These are phyloP conservation scores for Linnemannia exigua DNA, from an alignment of 192 early-diverging fungal genomes.

Conservation along the genomic window DNA sequence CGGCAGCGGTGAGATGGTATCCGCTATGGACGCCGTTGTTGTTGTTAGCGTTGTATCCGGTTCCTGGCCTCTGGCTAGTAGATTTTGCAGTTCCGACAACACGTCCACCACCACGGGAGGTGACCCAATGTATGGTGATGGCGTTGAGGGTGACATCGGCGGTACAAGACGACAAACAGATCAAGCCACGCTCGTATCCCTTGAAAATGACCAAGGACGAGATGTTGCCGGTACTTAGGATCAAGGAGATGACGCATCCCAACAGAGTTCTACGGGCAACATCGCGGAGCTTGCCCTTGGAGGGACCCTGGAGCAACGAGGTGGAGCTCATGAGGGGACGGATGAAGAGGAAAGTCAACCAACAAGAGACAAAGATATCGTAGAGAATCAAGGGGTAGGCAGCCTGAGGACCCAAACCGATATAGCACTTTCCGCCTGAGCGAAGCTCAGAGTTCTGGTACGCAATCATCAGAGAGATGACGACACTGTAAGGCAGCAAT, in stretches of 20 bases:
- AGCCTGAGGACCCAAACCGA: conserved; percentile 16
- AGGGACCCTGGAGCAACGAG: conserved; percentile 32
- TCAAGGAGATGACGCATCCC: conserved; percentile 52
- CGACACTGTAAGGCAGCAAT: conserved; percentile 24
- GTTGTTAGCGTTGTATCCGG: not conserved
- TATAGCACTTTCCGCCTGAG: conserved; percentile 12
- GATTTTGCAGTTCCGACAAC: not conserved
- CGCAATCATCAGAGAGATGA: conserved; percentile 18
- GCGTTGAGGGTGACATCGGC: conserved; percentile 62
- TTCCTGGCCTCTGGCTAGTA: conserved; percentile 1
- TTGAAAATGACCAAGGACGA: conserved; percentile 49
- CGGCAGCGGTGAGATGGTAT: not conserved
- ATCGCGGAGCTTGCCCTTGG: conserved; percentile 37
- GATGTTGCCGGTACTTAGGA: conserved; percentile 58
- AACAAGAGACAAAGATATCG: conserved; percentile 27
- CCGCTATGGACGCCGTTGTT: not conserved
- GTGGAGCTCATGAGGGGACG: conserved; percentile 34
- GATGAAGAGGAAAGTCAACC: conserved; percentile 39
- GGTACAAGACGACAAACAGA: conserved; percentile 60
- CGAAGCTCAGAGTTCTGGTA: conserved; percentile 8
- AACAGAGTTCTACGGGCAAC: conserved; percentile 59
- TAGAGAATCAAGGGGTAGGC: conserved; percentile 24
- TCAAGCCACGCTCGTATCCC: conserved; percentile 57
- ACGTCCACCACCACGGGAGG: conserved; percentile 35
- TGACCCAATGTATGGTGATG: conserved; percentile 62